Evolutionary conservation across 139 green algal genomes (phyloP).

Genomic region (Tetradesmus obliquus): DNA sequence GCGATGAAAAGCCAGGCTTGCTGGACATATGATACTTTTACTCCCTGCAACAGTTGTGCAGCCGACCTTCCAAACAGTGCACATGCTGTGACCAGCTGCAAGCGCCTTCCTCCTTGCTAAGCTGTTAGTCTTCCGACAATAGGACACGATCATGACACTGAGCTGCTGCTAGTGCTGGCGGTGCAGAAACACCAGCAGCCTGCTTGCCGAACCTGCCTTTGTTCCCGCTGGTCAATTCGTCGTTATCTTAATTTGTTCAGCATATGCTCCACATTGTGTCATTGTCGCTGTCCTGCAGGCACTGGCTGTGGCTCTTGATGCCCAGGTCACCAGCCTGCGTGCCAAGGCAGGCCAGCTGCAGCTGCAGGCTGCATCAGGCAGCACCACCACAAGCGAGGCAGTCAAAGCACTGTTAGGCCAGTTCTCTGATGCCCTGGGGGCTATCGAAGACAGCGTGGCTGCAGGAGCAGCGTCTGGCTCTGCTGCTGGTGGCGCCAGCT

Average conservation of each 20-base stretch:
- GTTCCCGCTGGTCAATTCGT: too few relatives aligned
- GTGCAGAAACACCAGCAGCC: too few relatives aligned
- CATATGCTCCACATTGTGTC: not conserved
- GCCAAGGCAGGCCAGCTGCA: not conserved
- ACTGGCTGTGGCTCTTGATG: not conserved
- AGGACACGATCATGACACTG: too few relatives aligned
- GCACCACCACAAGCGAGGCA: not conserved
- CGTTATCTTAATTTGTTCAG: not conserved
- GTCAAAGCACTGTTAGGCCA: not conserved
- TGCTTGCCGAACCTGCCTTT: too few relatives aligned
- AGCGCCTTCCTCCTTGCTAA: too few relatives aligned
- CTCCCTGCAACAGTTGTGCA: too few relatives aligned
- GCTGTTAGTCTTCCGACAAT: too few relatives aligned
- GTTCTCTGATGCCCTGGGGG: not conserved
- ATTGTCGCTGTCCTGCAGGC: not conserved
- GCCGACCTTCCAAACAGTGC: too few relatives aligned
- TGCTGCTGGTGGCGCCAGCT: not conserved
- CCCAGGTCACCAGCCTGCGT: not conserved
- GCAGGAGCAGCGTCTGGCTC: not conserved
- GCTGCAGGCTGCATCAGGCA: slow-evolving; percentile 1
- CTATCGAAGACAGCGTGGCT: not conserved
- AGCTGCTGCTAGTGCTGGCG: too few relatives aligned
- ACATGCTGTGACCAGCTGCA: too few relatives aligned
- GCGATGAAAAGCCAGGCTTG: too few relatives aligned
- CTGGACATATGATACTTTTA: too few relatives aligned